Evolutionary conservation across 2,329 filamentous ascomycete genomes (phyloP).

Genomic region (Penicillium sp.): DNA sequence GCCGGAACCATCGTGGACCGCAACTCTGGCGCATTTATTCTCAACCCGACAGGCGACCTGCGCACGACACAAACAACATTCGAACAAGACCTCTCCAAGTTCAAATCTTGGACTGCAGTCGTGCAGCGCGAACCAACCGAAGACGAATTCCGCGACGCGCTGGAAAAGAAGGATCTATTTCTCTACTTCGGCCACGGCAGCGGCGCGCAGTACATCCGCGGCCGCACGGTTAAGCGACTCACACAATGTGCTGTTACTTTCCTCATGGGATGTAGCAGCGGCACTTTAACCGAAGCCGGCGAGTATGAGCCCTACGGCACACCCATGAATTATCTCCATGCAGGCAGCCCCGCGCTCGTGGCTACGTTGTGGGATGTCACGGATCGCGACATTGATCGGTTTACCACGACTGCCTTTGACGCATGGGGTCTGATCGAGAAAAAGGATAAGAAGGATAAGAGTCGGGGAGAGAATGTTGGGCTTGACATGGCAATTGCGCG

Average conservation of each 20-base stretch:
- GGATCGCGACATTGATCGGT: constrained; percentile 93
- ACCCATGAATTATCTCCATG: constrained; percentile 86
- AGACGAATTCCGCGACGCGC: constrained; percentile 66
- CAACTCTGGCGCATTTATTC: constrained; percentile 61
- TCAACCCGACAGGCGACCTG: constrained; percentile 86
- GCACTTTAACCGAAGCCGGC: constrained; percentile 73
- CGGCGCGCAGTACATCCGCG: constrained; percentile 89
- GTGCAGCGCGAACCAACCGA: constrained; percentile 70
- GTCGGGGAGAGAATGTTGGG: constrained; percentile 42
- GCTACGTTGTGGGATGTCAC: constrained; percentile 98
- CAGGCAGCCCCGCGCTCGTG: constrained; percentile 79
- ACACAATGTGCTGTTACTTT: constrained; percentile 77
- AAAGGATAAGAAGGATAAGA: constrained; percentile 30
- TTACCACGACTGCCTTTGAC: constrained; percentile 74
- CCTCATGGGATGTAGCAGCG: constrained; percentile 92
- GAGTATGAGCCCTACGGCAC: constrained; percentile 90
- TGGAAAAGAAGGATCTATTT: constrained; percentile 67
- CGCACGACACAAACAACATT: constrained; percentile 75
- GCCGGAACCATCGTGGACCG: constrained; percentile 25
- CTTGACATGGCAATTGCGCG: constrained; percentile 77
- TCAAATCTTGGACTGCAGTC: constrained; percentile 64
- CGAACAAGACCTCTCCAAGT: constrained; percentile 58
- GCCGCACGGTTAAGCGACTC: constrained; percentile 75
- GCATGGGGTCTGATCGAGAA: constrained; percentile 74
- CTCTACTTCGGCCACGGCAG: constrained; percentile 97